Conservation (phyloP, 139 green algal species). For the Pseudopediastrum boryanum region DNA sequence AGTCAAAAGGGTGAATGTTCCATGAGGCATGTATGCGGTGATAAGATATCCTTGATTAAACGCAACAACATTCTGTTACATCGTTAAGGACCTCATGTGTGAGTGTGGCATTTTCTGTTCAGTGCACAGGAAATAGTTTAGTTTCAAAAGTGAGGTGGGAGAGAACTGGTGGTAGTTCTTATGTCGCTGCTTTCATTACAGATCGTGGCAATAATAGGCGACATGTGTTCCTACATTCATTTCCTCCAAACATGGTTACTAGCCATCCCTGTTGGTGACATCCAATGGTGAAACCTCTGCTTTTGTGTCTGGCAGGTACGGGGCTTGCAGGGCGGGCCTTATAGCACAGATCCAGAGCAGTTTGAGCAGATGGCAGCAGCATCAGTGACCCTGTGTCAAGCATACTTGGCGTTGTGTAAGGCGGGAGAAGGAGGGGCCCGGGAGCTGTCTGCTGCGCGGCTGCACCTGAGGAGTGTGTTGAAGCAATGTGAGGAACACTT, state of each 20-base stretch:
- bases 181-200: neutral
- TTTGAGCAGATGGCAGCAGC: conserved; percentile 67
- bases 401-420: conserved; percentile 40
- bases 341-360: neutral
- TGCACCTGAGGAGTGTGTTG: conserved; percentile 75
- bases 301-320: neutral
- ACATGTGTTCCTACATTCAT: neutral
- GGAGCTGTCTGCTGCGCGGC: conserved; percentile 68
- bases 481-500: conserved; percentile 66
- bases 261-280: neutral
- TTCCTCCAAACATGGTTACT: neutral
- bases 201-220: neutral
- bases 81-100: too few species aligned
- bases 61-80: too few species aligned
- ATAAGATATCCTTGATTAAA: too few species aligned
- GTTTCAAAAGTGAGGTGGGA: neutral
- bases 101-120: too few species aligned
- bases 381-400: conserved; percentile 42
- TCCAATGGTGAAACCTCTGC: too few species aligned
- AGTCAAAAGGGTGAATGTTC: too few species aligned
- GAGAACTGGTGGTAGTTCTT: neutral
- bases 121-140: too few species aligned
- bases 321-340: neutral
- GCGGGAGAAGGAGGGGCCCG: conserved; percentile 20
- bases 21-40: too few species aligned